These are phyloP conservation scores for Lasiosphaeris hirsuta DNA, from an alignment of 495 filamentous ascomycete genomes.

Conservation along the genomic window DNA sequence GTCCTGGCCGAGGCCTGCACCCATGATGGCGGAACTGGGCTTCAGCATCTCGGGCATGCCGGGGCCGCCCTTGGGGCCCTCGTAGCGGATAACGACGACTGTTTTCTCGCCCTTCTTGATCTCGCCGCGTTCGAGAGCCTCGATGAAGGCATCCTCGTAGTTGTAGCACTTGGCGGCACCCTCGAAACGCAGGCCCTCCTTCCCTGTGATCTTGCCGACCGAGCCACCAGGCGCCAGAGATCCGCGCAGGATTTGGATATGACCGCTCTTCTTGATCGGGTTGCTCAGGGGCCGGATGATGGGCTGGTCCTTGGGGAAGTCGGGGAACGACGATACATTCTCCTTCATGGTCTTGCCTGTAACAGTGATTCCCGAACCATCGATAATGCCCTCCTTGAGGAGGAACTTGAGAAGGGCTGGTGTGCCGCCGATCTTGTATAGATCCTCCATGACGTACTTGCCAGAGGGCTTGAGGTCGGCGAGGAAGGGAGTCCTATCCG, in stretches of 20 bases:
- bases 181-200: conserved; percentile 85
- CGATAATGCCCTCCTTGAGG: conserved; percentile 82
- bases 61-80: conserved; percentile 76
- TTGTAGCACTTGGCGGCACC: conserved; percentile 89
- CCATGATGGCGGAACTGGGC: conserved; percentile 80
- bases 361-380: conserved; percentile 85
- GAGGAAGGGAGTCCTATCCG: conserved; percentile 86
- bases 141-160: conserved; percentile 75
- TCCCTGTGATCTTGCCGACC: conserved; percentile 98
- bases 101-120: conserved; percentile 97
- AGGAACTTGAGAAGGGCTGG: conserved; percentile 89
- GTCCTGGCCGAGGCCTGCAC: conserved; percentile 76
- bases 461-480: conserved; percentile 96
- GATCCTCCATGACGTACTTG: conserved; percentile 93
- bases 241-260: conserved; percentile 95
- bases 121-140: conserved; percentile 70
- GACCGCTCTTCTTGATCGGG: conserved; percentile 90
- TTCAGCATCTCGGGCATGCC: conserved; percentile 91
- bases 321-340: conserved; percentile 75
- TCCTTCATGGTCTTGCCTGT: conserved; percentile 91
- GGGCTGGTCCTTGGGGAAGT: conserved; percentile 78
- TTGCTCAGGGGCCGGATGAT: conserved; percentile 89
- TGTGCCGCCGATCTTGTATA: conserved; percentile 87
- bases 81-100: conserved; percentile 95
- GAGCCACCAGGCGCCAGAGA: conserved; percentile 85